A percentile compares a stretch with the other conserved stretches of the same genome.
phyloP scores from a whole-genome alignment of 1,284 basidiomycete species.

The Malassezia globosa region DNA sequence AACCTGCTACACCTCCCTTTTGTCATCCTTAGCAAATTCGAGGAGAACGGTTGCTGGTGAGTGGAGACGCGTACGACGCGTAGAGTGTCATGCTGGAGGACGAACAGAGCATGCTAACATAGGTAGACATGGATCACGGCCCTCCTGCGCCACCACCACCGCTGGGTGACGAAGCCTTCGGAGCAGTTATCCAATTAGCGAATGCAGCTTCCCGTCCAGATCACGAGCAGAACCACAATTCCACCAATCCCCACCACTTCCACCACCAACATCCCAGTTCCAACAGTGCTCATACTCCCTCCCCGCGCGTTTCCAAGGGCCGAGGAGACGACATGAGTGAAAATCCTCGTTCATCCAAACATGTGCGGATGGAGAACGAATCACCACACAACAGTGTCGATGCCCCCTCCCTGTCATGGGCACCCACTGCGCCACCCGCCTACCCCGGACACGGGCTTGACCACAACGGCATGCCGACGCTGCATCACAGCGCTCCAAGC shows the following conservation, averaged over 20 bases:
- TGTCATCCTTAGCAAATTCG: conserved; percentile 23
- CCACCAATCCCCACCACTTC: background rate
- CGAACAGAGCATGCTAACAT: conserved; percentile 4
- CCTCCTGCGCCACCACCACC: conserved; percentile 16
- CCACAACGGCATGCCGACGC: conserved; percentile 7
- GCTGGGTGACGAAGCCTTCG: conserved; percentile 15
- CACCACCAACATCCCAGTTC: background rate
- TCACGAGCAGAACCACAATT: background rate
- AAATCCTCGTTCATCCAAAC: conserved; percentile 8
- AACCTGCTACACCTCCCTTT: conserved; percentile 9
- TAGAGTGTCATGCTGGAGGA: conserved; percentile 2
- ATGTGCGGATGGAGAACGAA: conserved; percentile 15
- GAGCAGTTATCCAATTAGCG: conserved; percentile 18
- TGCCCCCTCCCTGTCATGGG: conserved; percentile 13
- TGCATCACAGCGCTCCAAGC: conserved; percentile 8
- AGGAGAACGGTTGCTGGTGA: background rate
- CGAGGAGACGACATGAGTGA: conserved; percentile 14
- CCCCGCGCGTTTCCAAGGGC: background rate
- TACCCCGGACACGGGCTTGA: conserved; percentile 14
- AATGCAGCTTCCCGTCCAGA: conserved; percentile 16
- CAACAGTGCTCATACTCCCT: background rate
- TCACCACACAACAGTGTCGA: conserved; percentile 6
- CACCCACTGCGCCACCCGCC: conserved; percentile 14
- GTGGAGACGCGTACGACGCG: conserved; percentile 6
- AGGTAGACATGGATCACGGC: conserved; percentile 13